Evolutionary conservation across 2,329 filamentous ascomycete genomes (phyloP), one percentile per base, ranked within the genome.

Genomic region (Leptographium galeiforme): DNA sequence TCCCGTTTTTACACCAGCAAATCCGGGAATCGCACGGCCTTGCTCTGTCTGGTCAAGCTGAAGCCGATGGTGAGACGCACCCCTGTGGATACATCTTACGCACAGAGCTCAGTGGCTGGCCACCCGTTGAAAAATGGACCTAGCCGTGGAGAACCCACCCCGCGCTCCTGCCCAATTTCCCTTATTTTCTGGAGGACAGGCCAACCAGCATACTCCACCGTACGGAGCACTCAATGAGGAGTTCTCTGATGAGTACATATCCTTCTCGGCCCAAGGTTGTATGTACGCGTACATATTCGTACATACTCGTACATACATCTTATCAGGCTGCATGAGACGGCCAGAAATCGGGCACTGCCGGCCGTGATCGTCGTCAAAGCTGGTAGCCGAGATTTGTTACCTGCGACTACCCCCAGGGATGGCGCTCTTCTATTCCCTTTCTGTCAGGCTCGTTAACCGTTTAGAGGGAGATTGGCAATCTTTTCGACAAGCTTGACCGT

Each of bases 11-110:
- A 38, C 47, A 19, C 32, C 33, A 18, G n/a, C 16, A 18, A 36
- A 18, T 12, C 32, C 46, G 32, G 46, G 46, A 48, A 48, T 16
- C 33, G 16, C 33, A 33, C 46, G 46, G 46, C 46, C 36, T 38
- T 48, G 13, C 47, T 39, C 47, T 48, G 13, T 32, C 13, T 38
- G 46, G 46, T 48, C 36, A 38, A 48, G 47, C 34, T 48, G 47
- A 36, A 36, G 34, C 12, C n/a, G 50, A 56, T 56, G 54, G 54
- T 56, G 54, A 33, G 54, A 56, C 54, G 53, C 39, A 51, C 51
- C 54, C 54, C 48, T 56, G 54, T 39, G 33, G 33, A 12, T 19
- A 18, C 46, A 18, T 34, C 19, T 40, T 34, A 33, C 39, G 2
- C 12, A 44, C 33, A 47, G 41, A 33, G 38, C 16, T 34, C 49